Conservation (phyloP, 2,329 filamentous ascomycete genomes). For the Grosmannia serpens region DNA sequence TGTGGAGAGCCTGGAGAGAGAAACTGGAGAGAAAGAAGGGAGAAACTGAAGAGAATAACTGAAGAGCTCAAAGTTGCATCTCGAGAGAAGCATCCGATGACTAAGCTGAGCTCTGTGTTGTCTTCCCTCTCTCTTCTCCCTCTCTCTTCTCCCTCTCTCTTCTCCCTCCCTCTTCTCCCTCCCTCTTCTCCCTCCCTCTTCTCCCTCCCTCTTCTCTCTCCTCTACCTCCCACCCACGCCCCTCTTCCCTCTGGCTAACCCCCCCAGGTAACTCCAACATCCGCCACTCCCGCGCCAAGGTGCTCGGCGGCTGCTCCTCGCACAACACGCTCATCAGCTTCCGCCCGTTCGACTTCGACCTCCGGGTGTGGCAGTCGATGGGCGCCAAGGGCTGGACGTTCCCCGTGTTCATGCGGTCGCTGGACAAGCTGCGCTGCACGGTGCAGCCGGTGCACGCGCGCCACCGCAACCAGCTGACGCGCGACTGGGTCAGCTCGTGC, state of each 20-base stretch:
- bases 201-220: slow-evolving; percentile 17
- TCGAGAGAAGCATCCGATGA: not conserved
- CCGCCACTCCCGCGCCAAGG: slow-evolving; percentile 83
- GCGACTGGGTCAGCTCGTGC: slow-evolving; percentile 80
- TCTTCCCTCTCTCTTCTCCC: not conserved
- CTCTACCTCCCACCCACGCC: too few relatives aligned
- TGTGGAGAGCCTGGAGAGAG: too few relatives aligned
- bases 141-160: slow-evolving; percentile 15
- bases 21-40: too few relatives aligned
- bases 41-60: too few relatives aligned
- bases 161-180: slow-evolving; percentile 15
- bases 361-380: slow-evolving; percentile 69
- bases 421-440: slow-evolving; percentile 81
- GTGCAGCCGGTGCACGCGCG: slow-evolving; percentile 76
- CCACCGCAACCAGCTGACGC: slow-evolving; percentile 82
- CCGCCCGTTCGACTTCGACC: slow-evolving; percentile 81
- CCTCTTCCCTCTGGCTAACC: too few relatives aligned
- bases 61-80: too few relatives aligned
- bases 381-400: slow-evolving; percentile 83
- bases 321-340: slow-evolving; percentile 94
- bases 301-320: slow-evolving; percentile 82
- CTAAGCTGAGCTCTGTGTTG: slow-evolving; percentile 13
- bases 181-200: too few relatives aligned
- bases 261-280: slow-evolving; percentile 70
- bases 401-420: slow-evolving; percentile 67